phyloP scores from a whole-genome alignment of 2,329 filamentous ascomycete species.

The Hypoxylon sp. region DNA sequence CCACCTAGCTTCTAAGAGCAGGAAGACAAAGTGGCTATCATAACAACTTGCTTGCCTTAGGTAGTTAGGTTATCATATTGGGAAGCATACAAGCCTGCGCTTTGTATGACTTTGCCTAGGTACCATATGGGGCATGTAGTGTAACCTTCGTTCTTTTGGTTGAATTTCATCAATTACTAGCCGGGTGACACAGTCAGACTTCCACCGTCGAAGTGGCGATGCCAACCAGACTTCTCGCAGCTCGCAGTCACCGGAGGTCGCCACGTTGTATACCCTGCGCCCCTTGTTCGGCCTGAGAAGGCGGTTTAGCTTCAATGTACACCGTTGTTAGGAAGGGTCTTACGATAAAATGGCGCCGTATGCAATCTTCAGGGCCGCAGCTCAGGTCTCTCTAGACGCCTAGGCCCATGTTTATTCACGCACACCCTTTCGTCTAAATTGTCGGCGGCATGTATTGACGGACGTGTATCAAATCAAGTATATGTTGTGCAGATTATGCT shows the following conservation, averaged over 20 bases:
- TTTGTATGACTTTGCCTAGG: not conserved
- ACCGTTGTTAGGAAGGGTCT: not conserved
- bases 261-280: constrained; percentile 4
- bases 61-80: not conserved
- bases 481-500: constrained; percentile 7
- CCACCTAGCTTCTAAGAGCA: not conserved
- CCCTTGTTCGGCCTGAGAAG: not conserved
- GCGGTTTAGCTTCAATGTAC: not conserved
- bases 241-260: not conserved
- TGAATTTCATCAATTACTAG: constrained; percentile 1
- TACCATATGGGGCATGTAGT: not conserved
- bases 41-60: not conserved
- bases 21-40: not conserved
- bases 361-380: not conserved
- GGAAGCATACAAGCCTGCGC: not conserved
- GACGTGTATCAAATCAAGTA: not conserved
- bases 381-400: not conserved
- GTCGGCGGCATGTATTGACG: not conserved
- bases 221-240: not conserved
- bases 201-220: constrained; percentile 20
- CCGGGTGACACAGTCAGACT: not conserved
- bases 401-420: not conserved
- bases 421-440: not conserved
- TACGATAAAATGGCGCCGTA: not conserved
- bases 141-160: not conserved